Evolutionary conservation across 345 rosid genomes (phyloP).

Genomic region (Tarenaya hassleriana): DNA sequence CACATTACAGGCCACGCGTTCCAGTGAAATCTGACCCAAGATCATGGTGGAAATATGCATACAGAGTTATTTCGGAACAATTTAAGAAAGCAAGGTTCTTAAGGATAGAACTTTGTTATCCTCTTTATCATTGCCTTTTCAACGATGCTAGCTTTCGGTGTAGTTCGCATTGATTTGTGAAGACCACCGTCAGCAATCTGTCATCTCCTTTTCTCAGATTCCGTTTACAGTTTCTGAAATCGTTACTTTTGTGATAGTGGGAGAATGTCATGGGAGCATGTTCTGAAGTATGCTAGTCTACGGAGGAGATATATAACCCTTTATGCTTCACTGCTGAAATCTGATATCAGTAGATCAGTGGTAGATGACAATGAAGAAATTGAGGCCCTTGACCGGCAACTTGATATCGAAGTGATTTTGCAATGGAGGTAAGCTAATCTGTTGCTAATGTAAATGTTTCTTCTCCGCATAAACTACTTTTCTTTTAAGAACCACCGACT

Average conservation of each 20-base stretch:
- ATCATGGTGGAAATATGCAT: conserved; percentile 97
- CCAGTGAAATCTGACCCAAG: conserved; percentile 61
- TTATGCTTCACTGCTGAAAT: conserved; percentile 83
- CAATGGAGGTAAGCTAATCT: conserved; percentile 80
- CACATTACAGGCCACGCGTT: conserved; percentile 81
- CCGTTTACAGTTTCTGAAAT: conserved; percentile 29
- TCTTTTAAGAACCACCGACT: too few relatives aligned
- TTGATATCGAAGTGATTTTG: conserved; percentile 80
- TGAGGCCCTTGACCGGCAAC: conserved; percentile 74
- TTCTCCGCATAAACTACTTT: too few relatives aligned
- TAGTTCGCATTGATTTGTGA: conserved; percentile 14
- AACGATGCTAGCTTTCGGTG: conserved; percentile 10
- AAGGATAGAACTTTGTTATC: conserved; percentile 4
- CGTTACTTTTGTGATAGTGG: conserved; percentile 64
- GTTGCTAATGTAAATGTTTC: conserved; percentile 1
- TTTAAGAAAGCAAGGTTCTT: conserved; percentile 70
- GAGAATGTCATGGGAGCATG: conserved; percentile 87
- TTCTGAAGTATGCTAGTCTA: conserved; percentile 60
- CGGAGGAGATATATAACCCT: conserved; percentile 82
- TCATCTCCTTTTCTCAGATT: conserved; percentile 12
- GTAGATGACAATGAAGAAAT: conserved; percentile 78
- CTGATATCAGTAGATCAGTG: conserved; percentile 52
- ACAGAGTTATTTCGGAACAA: conserved; percentile 75
- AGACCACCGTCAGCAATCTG: not conserved
- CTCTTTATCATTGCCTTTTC: conserved; percentile 1